phyloP scores from a whole-genome alignment of 805 yeast species.

The Lachancea thermotolerans region DNA sequence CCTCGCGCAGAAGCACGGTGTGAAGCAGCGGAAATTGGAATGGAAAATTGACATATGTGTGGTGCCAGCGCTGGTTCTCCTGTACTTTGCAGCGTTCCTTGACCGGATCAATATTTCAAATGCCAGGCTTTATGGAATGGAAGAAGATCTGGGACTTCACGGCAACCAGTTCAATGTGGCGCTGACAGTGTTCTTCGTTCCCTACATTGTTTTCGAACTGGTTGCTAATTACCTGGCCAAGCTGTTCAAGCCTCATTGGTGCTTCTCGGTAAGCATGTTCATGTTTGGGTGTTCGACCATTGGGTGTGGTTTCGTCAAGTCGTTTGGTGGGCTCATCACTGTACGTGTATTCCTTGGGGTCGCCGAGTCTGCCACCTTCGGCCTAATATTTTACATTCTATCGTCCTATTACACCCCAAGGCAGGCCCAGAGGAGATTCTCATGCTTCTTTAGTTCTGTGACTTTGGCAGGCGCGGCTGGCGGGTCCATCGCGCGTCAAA shows the following conservation, averaged over 20 bases:
- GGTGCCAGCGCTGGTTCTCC: constrained; percentile 4
- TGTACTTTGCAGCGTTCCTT: constrained; percentile 4
- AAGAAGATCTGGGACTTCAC: constrained; percentile 2
- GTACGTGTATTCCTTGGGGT: constrained; percentile 3
- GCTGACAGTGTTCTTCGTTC: constrained; percentile 5
- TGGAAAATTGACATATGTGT: constrained; percentile 6
- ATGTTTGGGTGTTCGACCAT: constrained; percentile 4
- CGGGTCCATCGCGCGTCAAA: constrained; percentile 6
- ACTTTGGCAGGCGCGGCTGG: constrained; percentile 7
- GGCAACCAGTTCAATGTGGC: constrained; percentile 6
- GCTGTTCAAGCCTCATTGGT: constrained; percentile 4
- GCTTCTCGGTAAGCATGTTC: constrained; percentile 6
- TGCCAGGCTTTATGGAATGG: constrained; percentile 6
- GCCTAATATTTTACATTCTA: constrained; percentile 3
- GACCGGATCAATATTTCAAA: constrained; percentile 6
- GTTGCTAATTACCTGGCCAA: constrained; percentile 2
- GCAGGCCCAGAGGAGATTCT: constrained; percentile 2
- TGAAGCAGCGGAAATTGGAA: constrained; percentile 1
- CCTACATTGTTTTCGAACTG: constrained; percentile 5
- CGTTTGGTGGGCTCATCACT: constrained; percentile 4
- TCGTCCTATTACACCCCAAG: constrained; percentile 3
- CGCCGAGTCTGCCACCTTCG: constrained; percentile 6
- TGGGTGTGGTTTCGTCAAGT: constrained; percentile 4
- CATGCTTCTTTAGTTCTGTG: constrained; percentile 4
- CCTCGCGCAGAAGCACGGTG: constrained; percentile 2